Conservation (phyloP, 1,284 basidiomycete species). For the Porodaedalea pini region DNA sequence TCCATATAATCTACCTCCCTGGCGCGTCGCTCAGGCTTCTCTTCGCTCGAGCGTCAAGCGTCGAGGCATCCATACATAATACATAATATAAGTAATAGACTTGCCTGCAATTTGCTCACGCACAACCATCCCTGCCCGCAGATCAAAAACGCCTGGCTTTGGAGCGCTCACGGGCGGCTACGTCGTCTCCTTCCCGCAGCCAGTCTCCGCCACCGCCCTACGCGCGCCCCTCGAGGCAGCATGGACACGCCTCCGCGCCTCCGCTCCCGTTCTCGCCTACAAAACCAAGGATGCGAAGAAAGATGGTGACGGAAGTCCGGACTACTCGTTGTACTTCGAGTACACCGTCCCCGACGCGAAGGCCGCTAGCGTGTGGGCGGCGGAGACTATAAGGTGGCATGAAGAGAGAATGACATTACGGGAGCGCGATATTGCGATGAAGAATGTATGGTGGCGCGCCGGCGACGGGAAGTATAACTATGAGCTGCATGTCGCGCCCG, state of each 20-base stretch:
- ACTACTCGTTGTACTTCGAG: conserved; percentile 1
- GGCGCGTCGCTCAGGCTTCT: neutral
- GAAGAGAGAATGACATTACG: neutral
- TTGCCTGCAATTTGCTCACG: neutral
- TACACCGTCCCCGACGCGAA: neutral
- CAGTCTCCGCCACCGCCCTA: neutral
- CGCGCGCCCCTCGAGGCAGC: neutral
- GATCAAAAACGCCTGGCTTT: neutral
- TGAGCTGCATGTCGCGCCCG: conserved; percentile 1
- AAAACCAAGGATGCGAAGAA: neutral
- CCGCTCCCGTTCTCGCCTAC: neutral
- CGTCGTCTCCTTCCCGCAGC: neutral
- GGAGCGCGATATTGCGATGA: neutral
- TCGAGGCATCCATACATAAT: neutral
- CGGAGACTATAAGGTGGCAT: neutral
- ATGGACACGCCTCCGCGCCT: neutral
- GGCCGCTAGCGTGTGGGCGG: neutral
- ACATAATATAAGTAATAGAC: neutral
- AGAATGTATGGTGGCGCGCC: neutral
- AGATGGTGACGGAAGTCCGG: neutral
- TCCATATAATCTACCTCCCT: neutral
- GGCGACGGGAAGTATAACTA: neutral
- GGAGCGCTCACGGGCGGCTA: conserved; percentile 1
- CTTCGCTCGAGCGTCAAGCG: neutral
- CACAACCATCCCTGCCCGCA: neutral